Conservation (phyloP, 352 stramenopile species). For the Plasmopara muralis region DNA sequence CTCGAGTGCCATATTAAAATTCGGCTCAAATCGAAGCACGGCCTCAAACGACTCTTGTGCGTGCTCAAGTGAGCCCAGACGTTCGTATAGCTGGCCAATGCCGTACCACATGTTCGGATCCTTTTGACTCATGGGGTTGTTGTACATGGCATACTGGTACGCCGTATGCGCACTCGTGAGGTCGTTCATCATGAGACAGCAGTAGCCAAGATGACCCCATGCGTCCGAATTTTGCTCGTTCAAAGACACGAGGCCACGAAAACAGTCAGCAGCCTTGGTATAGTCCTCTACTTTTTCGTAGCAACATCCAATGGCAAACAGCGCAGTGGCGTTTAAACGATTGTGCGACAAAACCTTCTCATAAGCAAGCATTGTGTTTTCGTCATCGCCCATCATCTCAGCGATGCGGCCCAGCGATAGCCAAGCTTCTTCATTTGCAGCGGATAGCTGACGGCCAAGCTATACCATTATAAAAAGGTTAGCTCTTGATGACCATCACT, state of each 20-base stretch:
- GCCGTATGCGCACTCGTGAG: constrained; percentile 80
- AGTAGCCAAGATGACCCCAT: constrained; percentile 82
- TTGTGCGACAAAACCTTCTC: constrained; percentile 87
- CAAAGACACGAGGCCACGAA: constrained; percentile 73
- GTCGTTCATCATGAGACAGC: constrained; percentile 87
- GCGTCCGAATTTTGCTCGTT: constrained; percentile 83
- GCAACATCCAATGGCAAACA: constrained; percentile 80
- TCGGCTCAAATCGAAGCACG: constrained; percentile 77
- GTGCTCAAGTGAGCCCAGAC: constrained; percentile 75
- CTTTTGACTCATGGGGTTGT: constrained; percentile 84
- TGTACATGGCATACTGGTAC: constrained; percentile 87
- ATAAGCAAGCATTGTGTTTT: constrained; percentile 85
- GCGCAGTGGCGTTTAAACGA: constrained; percentile 70
- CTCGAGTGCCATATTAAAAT: constrained; percentile 84
- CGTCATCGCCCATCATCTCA: constrained; percentile 87
- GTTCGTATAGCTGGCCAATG: constrained; percentile 83
- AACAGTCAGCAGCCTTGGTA: constrained; percentile 83
- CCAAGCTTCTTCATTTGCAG: constrained; percentile 80
- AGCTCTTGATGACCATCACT: constrained; percentile 15
- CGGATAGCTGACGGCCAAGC: constrained; percentile 64
- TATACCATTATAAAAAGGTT: constrained; percentile 15
- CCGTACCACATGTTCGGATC: constrained; percentile 86
- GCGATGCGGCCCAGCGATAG: constrained; percentile 75
- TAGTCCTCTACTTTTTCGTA: constrained; percentile 86
- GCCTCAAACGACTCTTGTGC: constrained; percentile 82